Evolutionary conservation across 2,329 filamentous ascomycete genomes (phyloP).

Genomic region (Aspergillus fumigatiaffinis): DNA sequence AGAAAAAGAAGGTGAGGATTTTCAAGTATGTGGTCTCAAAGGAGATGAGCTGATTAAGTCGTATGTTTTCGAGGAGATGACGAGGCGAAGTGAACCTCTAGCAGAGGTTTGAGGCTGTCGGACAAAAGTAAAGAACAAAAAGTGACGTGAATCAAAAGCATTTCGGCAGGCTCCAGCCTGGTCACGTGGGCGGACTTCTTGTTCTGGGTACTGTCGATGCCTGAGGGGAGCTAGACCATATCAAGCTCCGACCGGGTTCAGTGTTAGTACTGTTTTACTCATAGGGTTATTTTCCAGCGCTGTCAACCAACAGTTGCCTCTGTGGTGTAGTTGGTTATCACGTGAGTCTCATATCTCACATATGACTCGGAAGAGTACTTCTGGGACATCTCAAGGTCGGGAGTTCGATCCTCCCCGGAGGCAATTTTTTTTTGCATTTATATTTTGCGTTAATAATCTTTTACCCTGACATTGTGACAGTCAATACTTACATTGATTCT

Average conservation of each 20-base stretch:
- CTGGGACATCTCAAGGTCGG: background rate
- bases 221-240: background rate
- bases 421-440: background rate
- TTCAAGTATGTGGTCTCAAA: background rate
- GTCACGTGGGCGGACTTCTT: constrained; percentile 10
- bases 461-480: too few species aligned
- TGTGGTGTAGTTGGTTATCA: constrained; percentile 4
- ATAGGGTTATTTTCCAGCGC: background rate
- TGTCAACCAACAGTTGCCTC: background rate
- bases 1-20: background rate
- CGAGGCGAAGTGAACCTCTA: background rate
- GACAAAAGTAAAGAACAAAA: constrained; percentile 16
- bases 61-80: background rate
- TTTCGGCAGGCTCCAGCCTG: constrained; percentile 2
- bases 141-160: constrained; percentile 28
- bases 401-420: background rate
- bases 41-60: too few species aligned
- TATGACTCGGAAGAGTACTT: background rate
- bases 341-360: constrained; percentile 12
- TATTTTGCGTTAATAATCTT: background rate
- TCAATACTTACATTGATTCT: too few species aligned
- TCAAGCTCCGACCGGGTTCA: background rate
- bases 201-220: background rate
- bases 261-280: too few species aligned
- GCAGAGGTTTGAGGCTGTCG: background rate